phyloP scores from a whole-genome alignment of 1,139 yeast species.

The Pichia sp. region DNA sequence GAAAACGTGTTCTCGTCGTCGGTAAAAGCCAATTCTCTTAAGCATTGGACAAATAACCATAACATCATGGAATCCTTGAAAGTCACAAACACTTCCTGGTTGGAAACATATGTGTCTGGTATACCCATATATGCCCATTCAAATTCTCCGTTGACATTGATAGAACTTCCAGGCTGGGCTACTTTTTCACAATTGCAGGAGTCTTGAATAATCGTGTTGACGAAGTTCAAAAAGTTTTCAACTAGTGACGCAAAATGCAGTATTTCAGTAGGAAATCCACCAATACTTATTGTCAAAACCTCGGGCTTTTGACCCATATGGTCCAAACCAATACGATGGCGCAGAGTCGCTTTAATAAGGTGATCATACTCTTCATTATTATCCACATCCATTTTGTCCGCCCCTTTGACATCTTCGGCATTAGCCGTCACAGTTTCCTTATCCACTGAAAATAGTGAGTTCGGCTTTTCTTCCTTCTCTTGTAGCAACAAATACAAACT shows the following conservation, averaged over 20 bases:
- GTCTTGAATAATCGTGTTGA: too few species aligned
- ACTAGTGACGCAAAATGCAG: constrained; percentile 3
- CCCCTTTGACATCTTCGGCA: background rate
- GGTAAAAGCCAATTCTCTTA: constrained; percentile 5
- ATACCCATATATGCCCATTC: constrained; percentile 18
- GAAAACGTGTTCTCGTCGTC: background rate
- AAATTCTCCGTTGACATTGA: too few species aligned
- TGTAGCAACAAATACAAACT: constrained; percentile 5
- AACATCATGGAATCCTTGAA: constrained; percentile 22
- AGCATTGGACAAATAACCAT: constrained; percentile 14
- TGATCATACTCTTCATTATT: background rate
- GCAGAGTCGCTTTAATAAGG: too few species aligned
- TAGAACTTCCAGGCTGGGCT: too few species aligned
- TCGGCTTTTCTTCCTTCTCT: constrained; percentile 1
- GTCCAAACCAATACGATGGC: too few species aligned
- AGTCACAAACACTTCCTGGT: constrained; percentile 17
- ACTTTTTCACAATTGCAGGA: too few species aligned
- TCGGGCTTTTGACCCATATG: too few species aligned
- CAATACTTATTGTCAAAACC: too few species aligned
- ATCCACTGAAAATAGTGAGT: background rate
- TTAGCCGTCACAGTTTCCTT: background rate
- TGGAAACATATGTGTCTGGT: too few species aligned
- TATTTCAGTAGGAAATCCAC: too few species aligned
- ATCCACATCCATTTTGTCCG: background rate
- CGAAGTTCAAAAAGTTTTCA: constrained; percentile 8